Evolutionary conservation across 176 grass and related monocot genomes (phyloP), one percentile per base, ranked within the genome.

Genomic region (Rhynchospora breviuscula): DNA sequence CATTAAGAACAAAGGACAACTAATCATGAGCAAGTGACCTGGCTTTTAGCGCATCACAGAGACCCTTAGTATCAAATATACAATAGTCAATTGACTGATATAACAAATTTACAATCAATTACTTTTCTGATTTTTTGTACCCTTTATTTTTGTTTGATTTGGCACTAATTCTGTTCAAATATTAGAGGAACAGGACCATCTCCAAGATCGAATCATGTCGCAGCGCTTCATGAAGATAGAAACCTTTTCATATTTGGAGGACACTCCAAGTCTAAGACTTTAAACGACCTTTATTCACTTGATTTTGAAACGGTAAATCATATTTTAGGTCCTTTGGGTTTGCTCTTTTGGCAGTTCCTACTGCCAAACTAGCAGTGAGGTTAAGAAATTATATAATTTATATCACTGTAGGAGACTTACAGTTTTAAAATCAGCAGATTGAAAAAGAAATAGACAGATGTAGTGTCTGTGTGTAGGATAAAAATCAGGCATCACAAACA

Each of bases 291-390:
- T 31, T 94, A 98, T 47, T 89, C 96, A 47, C 86, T 98, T 25
- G 89, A 98, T 78, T 98, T 98, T 49, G 93, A 98, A 91, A 95
- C 96, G 66, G 96, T 98, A 93, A 86, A 85, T 88, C 66, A 46
- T 65, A 45, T 63, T 7, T 86, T 21, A 17, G 48, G 10, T 69
- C 88, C 84, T 31, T 70, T 67, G 75, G 7, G 81, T 14, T 47
- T 7, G 63, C 66, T 2, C 25, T 71, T 86, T 56, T 83, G 53
- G 26, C 9, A 80, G 9, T 68, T 68, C 14, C 33, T 43, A 26
- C 62, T 21, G 26, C 8, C 22, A 23, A 64, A 43, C 65, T 43
- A 18, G 31, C 31, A 68, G 65, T 68, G 6, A 68, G 33, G 33
- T 18, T 33, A 43, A 4, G 11, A 43, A 69, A 4, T 35, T 29